Conservation (phyloP, 1,139 yeast genomes). For the Geotrichum phurueaensis region DNA sequence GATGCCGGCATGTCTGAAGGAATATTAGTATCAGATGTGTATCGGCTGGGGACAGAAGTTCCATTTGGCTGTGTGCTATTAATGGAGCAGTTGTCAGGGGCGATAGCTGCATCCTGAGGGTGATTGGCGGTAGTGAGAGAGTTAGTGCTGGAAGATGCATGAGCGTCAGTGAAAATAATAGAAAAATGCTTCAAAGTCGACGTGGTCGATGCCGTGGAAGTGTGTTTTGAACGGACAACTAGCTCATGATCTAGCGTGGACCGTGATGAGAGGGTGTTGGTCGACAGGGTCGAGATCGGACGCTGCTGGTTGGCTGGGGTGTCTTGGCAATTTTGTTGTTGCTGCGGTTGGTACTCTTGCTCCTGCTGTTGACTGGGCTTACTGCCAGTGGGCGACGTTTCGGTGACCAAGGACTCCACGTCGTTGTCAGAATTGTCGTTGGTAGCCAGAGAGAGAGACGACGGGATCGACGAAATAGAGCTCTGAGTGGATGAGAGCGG, state of each 20-base stretch:
- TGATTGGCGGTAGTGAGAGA: neutral
- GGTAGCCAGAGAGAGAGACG: neutral
- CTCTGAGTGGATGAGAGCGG: neutral
- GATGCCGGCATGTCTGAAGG: conserved; percentile 1
- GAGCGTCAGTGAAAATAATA: conserved; percentile 15
- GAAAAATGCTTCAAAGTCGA: conserved; percentile 25
- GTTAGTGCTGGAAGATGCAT: neutral
- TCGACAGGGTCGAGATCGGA: conserved; percentile 11
- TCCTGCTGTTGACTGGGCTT: neutral
- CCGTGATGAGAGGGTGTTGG: conserved; percentile 10
- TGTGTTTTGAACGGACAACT: conserved; percentile 20
- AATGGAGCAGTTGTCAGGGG: neutral
- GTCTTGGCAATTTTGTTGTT: neutral
- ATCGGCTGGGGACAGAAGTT: neutral
- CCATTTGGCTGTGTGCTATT: neutral
- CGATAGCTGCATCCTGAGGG: neutral
- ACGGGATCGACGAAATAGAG: neutral
- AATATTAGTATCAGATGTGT: neutral
- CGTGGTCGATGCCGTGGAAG: conserved; percentile 25
- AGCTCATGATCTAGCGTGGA: conserved; percentile 6
- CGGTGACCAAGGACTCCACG: neutral
- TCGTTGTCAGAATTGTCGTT: neutral
- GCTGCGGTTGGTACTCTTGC: neutral
- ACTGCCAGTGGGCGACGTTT: neutral
- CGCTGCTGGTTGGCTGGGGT: conserved; percentile 4